Evolutionary conservation across 192 early-diverging fungal genomes (phyloP), one percentile per base, ranked within the genome.

Genomic region (Helicostylum pulchrum): DNA sequence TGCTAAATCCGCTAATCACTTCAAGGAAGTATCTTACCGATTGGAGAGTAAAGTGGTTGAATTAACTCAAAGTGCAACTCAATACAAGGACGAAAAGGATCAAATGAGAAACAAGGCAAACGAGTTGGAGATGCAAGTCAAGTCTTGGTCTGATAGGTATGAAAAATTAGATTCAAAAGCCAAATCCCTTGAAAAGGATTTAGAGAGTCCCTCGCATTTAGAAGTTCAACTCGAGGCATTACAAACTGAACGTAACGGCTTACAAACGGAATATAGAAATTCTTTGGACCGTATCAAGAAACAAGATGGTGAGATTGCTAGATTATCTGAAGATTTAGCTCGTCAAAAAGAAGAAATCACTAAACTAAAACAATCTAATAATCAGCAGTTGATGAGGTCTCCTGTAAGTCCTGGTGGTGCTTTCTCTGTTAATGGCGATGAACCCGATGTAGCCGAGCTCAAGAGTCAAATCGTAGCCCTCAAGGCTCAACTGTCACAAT

Each of bases 21-120:
- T 95, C 74, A 93, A 98, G 78, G 92, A 98, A 66, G 85, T 89
- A 26, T 94, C 95, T 26, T 93, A 93, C 77, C 88, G 87, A 78
- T 79, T 99, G 4, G 97, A 99, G 74, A 88, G 83, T 78, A 99
- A 98, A 84, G 92, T 99, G 60, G 88, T 99, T 66, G 93, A 94
- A 75, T 83, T 99, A 60, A 96, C 95, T 19, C 93, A 93, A 67
- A 77, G 76, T 48, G 71, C 94, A 53, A 83, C 84, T 47, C 75
- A 78, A 57, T 73, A 81, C 61, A 80, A 81, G 62, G 80, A 91
- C 61, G 92, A 93, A 72, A 87, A 88, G 69, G 81, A 83, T 39
- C 63, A 65, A 21, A 71, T 88, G 52, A 68, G 76, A 52, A 79
- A 83, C 66, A 83, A 83, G 52, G 66, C 86, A 62, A 62, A 74